Conservation (phyloP, 345 rosid genomes). For the Hibiscus syriacus region DNA sequence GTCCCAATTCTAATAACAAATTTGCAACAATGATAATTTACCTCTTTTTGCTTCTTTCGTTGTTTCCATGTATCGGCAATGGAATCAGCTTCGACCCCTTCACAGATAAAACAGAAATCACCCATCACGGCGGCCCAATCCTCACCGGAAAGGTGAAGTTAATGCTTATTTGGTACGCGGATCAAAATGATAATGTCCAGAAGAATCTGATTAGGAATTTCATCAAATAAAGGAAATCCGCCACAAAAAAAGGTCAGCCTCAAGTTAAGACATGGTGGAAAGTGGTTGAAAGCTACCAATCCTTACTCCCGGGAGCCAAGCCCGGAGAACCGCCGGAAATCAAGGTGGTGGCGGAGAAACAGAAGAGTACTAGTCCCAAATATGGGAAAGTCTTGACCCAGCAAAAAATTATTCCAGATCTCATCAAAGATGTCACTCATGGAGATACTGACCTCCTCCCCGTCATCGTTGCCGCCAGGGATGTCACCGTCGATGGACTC, state of each 20-base stretch:
- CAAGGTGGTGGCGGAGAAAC: conserved; percentile 27
- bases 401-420: conserved; percentile 14
- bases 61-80: background rate
- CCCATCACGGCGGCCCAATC: conserved; percentile 8
- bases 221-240: conserved; percentile 17
- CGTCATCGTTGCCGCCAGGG: conserved; percentile 33
- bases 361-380: conserved; percentile 22
- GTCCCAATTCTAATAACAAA: too few relatives aligned
- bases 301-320: background rate
- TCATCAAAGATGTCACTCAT: conserved; percentile 18
- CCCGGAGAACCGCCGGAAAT: conserved; percentile 13
- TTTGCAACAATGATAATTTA: too few relatives aligned
- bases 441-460: conserved; percentile 28
- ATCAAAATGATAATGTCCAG: conserved; percentile 8
- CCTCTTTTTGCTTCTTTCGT: background rate
- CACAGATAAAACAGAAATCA: background rate
- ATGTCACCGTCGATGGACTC: conserved; percentile 35
- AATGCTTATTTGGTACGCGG: conserved; percentile 27
- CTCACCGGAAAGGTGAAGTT: conserved; percentile 8
- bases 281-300: conserved; percentile 40
- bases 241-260: conserved; percentile 19
- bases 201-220: conserved; percentile 26
- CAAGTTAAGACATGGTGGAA: conserved; percentile 34
- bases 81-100: background rate
- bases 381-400: conserved; percentile 35